A percentile compares a stretch with the other conserved stretches of the same genome.
Conservation (phyloP, 352 stramenopile species). For the Phytophthora pseudosyringae region DNA sequence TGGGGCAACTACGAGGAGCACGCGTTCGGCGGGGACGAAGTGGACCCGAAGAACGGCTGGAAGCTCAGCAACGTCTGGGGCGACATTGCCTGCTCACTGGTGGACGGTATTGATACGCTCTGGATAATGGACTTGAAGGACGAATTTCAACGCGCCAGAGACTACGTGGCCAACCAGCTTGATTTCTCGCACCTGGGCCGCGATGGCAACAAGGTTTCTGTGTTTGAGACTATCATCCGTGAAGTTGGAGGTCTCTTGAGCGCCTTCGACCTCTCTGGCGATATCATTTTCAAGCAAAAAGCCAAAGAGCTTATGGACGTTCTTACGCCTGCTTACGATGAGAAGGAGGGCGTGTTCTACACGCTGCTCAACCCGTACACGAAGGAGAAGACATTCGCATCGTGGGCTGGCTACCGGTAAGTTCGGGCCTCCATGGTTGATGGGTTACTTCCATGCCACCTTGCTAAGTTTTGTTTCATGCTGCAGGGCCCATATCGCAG, state of each 20-base stretch:
- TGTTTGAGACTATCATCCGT: constrained; percentile 99
- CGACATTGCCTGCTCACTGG: constrained; percentile 90
- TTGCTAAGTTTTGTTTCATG: background rate
- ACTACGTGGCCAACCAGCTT: constrained; percentile 87
- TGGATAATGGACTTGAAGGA: constrained; percentile 96
- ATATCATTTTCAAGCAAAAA: constrained; percentile 92
- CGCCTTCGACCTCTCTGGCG: constrained; percentile 92
- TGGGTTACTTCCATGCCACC: background rate
- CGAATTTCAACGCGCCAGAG: constrained; percentile 90
- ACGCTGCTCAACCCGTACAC: constrained; percentile 90
- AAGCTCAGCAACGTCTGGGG: constrained; percentile 89
- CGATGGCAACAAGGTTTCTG: constrained; percentile 78
- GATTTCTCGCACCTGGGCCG: constrained; percentile 83
- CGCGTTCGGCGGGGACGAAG: constrained; percentile 96
- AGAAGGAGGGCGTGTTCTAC: constrained; percentile 91
- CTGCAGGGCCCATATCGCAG: constrained; percentile 72
- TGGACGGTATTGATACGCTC: constrained; percentile 97
- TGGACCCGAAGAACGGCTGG: constrained; percentile 79
- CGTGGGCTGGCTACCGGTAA: constrained; percentile 50
- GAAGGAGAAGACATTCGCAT: constrained; percentile 49
- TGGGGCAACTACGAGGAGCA: constrained; percentile 93
- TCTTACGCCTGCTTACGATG: constrained; percentile 91
- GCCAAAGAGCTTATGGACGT: constrained; percentile 93
- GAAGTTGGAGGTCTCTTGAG: constrained; percentile 96
- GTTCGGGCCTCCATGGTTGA: background rate